Conservation (phyloP, 805 yeast species). For the Candida railenensis region DNA sequence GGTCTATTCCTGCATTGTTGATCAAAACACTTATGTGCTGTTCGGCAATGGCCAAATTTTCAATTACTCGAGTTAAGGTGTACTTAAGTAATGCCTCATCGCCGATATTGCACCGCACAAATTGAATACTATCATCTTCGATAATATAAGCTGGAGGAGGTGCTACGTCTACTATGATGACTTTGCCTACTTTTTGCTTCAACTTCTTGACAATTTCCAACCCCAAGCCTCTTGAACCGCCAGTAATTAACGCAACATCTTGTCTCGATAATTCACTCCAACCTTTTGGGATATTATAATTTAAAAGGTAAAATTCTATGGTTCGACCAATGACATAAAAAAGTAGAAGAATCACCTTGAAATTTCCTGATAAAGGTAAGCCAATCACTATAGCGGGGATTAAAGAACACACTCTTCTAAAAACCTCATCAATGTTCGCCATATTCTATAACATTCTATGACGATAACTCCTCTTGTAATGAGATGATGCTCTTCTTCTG, state of each 20-base stretch:
- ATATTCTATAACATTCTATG: too few species aligned
- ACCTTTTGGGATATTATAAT: not conserved
- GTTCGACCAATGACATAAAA: not conserved
- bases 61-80: conserved; percentile 22
- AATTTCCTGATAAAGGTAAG: not conserved
- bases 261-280: not conserved
- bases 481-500: too few species aligned
- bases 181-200: conserved; percentile 12
- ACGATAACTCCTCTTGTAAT: too few species aligned
- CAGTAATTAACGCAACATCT: conserved; percentile 43
- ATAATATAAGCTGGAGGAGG: conserved; percentile 8
- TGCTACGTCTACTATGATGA: conserved; percentile 32
- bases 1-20: conserved; percentile 52
- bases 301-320: not conserved
- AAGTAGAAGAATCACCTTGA: not conserved
- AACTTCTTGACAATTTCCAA: conserved; percentile 31
- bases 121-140: conserved; percentile 14
- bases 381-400: too few species aligned
- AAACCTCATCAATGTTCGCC: too few species aligned
- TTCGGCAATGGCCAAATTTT: conserved; percentile 8
- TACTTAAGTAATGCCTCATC: conserved; percentile 13
- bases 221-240: conserved; percentile 55
- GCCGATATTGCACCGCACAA: conserved; percentile 23
- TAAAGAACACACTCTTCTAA: too few species aligned
- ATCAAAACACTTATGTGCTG: conserved; percentile 27